Percentiles rank a stretch among this genome's conserved stretches.
These are phyloP conservation scores for Biscogniauxia sp. DNA, from an alignment of 2,329 filamentous ascomycete species.

Conservation along the genomic window DNA sequence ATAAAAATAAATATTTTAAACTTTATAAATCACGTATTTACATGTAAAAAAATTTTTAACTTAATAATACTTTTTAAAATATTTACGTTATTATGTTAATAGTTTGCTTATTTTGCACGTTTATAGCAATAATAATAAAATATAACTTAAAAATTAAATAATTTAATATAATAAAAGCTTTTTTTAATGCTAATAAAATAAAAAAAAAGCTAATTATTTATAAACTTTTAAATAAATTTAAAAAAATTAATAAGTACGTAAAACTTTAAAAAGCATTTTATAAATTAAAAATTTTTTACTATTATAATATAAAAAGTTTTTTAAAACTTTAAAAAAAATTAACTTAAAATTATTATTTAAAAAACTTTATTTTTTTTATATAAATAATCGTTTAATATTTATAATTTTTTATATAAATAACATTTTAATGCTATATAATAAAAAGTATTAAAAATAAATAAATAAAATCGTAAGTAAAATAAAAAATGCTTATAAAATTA, in stretches of 20 bases:
- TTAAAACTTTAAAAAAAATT: slow-evolving; percentile 1
- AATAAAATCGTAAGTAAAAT: background rate
- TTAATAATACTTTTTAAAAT: background rate
- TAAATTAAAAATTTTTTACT: background rate
- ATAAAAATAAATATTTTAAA: background rate
- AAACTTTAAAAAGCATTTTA: background rate
- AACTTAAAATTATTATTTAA: background rate
- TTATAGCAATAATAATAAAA: background rate
- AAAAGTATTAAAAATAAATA: background rate
- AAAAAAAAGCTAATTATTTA: slow-evolving; percentile 1
- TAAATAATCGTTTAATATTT: background rate
- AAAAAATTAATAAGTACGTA: background rate
- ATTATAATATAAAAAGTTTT: background rate
- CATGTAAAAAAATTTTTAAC: background rate
- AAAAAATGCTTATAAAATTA: background rate
- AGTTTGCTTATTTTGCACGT: background rate
- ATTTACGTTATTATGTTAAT: background rate
- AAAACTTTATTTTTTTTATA: slow-evolving; percentile 2
- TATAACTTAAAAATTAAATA: background rate
- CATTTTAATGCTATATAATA: background rate
- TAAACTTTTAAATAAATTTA: background rate
- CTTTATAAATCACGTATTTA: background rate
- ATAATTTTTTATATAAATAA: background rate
- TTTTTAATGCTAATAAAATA: background rate
- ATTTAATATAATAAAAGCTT: background rate